phyloP scores from a whole-genome alignment of 768 basidiomycete species.

The Suillus luteus region DNA sequence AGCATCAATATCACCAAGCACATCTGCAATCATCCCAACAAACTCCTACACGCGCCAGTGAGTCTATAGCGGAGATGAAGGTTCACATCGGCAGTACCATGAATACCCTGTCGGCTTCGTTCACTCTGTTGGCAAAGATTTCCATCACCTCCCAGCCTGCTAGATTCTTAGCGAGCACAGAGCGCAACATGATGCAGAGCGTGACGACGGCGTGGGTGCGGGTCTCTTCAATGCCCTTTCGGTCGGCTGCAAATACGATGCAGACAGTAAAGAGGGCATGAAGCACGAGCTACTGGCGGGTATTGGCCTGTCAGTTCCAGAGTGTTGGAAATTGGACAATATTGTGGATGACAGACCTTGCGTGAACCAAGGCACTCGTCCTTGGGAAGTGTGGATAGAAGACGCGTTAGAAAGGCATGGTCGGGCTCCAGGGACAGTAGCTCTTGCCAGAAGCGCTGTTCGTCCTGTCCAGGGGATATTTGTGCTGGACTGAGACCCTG shows the following conservation, averaged over 20 bases:
- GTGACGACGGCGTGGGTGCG: conserved; percentile 51
- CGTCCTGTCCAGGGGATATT: conserved; percentile 46
- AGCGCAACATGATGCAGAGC: conserved; percentile 46
- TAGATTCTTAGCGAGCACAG: conserved; percentile 55
- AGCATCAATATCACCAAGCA: conserved; percentile 45
- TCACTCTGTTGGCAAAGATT: conserved; percentile 60
- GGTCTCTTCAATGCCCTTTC: conserved; percentile 22
- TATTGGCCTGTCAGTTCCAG: conserved; percentile 13
- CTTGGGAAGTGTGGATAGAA: conserved; percentile 45
- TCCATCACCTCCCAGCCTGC: conserved; percentile 78
- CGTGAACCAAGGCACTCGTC: conserved; percentile 49
- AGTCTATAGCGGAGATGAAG: not conserved
- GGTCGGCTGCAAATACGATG: conserved; percentile 40
- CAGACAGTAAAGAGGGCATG: conserved; percentile 49
- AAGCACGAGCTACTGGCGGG: conserved; percentile 51
- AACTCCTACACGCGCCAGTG: conserved; percentile 43
- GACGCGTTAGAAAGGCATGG: conserved; percentile 42
- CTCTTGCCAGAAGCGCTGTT: conserved; percentile 52
- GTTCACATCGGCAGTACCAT: conserved; percentile 39
- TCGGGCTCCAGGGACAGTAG: conserved; percentile 57
- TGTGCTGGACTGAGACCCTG: conserved; percentile 46
- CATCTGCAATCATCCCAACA: conserved; percentile 46
- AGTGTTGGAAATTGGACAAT: not conserved
- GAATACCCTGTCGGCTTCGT: conserved; percentile 59
- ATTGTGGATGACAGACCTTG: conserved; percentile 44